phyloP scores from a whole-genome alignment of 352 stramenopile species.

The Globisporangium nunn region DNA sequence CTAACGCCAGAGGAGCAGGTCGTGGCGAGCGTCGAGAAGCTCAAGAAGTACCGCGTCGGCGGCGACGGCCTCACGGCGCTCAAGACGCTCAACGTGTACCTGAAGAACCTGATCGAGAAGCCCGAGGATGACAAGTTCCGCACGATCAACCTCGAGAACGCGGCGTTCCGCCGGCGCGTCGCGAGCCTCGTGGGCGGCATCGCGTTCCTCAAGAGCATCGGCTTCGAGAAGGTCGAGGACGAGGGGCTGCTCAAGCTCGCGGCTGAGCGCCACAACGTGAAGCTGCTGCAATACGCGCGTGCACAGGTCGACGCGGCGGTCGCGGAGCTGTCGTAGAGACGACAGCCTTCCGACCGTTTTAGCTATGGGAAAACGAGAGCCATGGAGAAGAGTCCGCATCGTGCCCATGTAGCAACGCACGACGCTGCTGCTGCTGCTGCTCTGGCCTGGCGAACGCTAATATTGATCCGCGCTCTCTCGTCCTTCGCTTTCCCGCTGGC shows the following conservation, averaged over 20 bases:
- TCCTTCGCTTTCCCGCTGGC: background rate
- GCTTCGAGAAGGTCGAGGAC: conserved; percentile 84
- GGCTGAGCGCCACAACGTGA: conserved; percentile 49
- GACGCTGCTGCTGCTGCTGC: too few species aligned
- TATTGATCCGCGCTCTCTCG: background rate
- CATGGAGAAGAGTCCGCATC: too few species aligned
- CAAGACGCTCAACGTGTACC: conserved; percentile 83
- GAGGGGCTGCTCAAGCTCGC: conserved; percentile 61
- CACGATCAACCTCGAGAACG: conserved; percentile 87
- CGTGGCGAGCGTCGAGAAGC: conserved; percentile 59
- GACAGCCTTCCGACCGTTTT: too few species aligned
- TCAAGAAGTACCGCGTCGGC: conserved; percentile 84
- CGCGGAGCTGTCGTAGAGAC: conserved; percentile 38
- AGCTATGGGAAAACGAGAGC: background rate
- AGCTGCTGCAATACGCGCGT: conserved; percentile 56
- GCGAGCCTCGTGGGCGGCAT: conserved; percentile 77
- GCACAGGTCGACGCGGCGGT: conserved; percentile 51
- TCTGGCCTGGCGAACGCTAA: too few species aligned
- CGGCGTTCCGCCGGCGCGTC: conserved; percentile 87
- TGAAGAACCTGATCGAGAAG: conserved; percentile 86
- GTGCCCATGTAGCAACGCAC: too few species aligned
- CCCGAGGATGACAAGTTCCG: conserved; percentile 88
- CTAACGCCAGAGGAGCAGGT: conserved; percentile 66
- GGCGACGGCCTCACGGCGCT: conserved; percentile 74
- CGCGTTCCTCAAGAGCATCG: conserved; percentile 77